Percentiles rank a stretch among this genome's conserved stretches.
Evolutionary conservation across 345 rosid species (phyloP).

Genomic region (Arabis alpina): DNA sequence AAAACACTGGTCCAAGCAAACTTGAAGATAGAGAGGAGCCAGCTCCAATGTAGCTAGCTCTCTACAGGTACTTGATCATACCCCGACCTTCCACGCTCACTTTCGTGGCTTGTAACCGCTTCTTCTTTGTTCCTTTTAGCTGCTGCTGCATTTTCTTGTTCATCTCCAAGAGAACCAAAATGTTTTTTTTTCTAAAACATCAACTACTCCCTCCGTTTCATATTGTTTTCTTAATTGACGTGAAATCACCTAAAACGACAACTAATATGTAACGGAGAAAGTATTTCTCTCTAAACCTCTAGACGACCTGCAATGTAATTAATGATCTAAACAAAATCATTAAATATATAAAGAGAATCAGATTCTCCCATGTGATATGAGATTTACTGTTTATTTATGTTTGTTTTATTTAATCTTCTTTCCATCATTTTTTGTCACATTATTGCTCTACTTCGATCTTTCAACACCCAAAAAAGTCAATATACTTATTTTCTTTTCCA

Average conservation of each 20-base stretch:
- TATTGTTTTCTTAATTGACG: no score
- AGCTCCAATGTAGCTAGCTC: constrained; percentile 19
- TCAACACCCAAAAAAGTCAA: constrained; percentile 12
- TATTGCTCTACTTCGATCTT: constrained; percentile 19
- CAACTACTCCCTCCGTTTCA: no score
- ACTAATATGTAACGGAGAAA: no score
- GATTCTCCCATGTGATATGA: constrained; percentile 28
- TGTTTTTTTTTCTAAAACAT: no score
- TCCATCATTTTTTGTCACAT: constrained; percentile 33
- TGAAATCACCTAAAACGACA: no score
- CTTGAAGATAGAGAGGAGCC: constrained; percentile 30
- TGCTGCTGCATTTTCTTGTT: constrained; percentile 94
- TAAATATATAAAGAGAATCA: neutral
- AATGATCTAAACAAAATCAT: no score
- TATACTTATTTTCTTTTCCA: neutral
- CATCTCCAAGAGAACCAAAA: constrained; percentile 57
- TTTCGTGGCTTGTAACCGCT: constrained; percentile 85
- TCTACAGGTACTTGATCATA: constrained; percentile 84
- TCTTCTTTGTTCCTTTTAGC: constrained; percentile 94
- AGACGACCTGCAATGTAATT: no score
- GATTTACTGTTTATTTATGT: neutral
- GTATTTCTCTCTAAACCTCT: neutral
- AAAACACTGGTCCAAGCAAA: constrained; percentile 25
- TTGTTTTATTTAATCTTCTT: no score
- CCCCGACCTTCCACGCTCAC: constrained; percentile 98